Evolutionary conservation across 106 monocot genomes (phyloP).

Genomic region (Apostasia shenzhenica): DNA sequence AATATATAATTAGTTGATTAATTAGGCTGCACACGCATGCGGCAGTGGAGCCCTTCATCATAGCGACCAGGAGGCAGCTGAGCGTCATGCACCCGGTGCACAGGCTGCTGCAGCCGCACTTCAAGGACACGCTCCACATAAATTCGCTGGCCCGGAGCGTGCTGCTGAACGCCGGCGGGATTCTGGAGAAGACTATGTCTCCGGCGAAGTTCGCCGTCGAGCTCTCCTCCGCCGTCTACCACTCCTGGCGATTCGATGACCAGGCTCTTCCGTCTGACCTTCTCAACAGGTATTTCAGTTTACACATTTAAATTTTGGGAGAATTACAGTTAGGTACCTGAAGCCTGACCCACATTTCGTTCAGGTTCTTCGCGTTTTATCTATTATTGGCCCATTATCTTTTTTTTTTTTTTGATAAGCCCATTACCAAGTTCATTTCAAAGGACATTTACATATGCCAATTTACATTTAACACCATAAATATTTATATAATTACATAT

Average conservation of each 20-base stretch:
- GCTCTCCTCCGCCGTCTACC: constrained; percentile 51
- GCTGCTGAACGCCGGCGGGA: constrained; percentile 55
- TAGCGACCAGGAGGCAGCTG: constrained; percentile 61
- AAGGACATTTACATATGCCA: too few relatives aligned
- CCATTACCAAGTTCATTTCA: too few relatives aligned
- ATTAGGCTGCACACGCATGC: constrained; percentile 70
- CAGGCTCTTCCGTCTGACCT: constrained; percentile 72
- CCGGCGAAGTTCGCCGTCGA: constrained; percentile 53
- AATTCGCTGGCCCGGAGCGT: constrained; percentile 57
- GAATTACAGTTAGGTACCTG: too few relatives aligned
- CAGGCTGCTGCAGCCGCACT: constrained; percentile 67
- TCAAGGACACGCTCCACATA: constrained; percentile 71
- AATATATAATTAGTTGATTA: not conserved
- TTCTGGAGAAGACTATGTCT: constrained; percentile 73
- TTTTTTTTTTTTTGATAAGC: too few relatives aligned
- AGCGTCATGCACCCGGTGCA: constrained; percentile 73
- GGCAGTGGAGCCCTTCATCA: constrained; percentile 58
- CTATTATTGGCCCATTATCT: too few relatives aligned
- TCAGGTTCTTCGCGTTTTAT: too few relatives aligned
- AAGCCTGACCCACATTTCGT: too few relatives aligned
- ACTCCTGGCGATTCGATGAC: constrained; percentile 49
- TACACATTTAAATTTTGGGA: too few relatives aligned
- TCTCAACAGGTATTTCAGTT: constrained; percentile 42
- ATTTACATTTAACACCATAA: too few relatives aligned
- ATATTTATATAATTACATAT: too few relatives aligned